Base-by-base conservation (phyloP, 108 stramenopile species). In the Fistulifera solaris region DNA sequence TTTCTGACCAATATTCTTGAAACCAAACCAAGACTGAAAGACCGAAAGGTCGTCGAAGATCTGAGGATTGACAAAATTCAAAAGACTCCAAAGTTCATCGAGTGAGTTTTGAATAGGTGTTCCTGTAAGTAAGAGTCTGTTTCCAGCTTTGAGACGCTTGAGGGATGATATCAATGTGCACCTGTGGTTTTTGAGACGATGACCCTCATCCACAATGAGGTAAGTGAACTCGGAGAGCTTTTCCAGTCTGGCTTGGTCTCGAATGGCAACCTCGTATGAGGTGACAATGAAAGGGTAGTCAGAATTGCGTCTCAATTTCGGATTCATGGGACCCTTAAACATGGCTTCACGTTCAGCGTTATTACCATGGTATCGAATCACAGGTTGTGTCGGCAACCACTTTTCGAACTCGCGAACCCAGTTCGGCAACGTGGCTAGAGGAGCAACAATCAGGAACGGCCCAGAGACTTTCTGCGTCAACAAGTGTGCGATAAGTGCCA, bases 11-110 rank as follows among this genome's bases (percentile, higher is more conserved):
- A 98, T 98, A 68, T 96, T 92, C 54, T 76, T 74, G 77, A 96
- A 96, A 21, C 96, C 94, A 64, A 98, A 99, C 94, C 97, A 96
- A 18, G 89, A 91, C 68, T 93, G 93, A 66, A 98, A 98, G 42
- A 94, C 94, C 40, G 73, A 64, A 52, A 96, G 80, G 71, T 99
- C 97, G 60, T 97, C 97, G 60, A 99, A 99, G 54, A 99, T 98
- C 53, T 68, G 57, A 10, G 99, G 99, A 63, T 97, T 97, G 56
- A 97, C 94, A 73, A 99, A 99, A 68, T 99, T 98, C 41, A 98
- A 79, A 50, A 99, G 76, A 52, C 81, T 82, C 99, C 99, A 99
- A 14, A 99, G 85, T 69, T 98, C 97, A 59, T 92, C 87, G 12
- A 94, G 63, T 28, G 78, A 77, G 54, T 85, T 94, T 59, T 96